Base-by-base conservation (phyloP, 768 basidiomycete genomes). In the Pulveroboletus sp. region DNA sequence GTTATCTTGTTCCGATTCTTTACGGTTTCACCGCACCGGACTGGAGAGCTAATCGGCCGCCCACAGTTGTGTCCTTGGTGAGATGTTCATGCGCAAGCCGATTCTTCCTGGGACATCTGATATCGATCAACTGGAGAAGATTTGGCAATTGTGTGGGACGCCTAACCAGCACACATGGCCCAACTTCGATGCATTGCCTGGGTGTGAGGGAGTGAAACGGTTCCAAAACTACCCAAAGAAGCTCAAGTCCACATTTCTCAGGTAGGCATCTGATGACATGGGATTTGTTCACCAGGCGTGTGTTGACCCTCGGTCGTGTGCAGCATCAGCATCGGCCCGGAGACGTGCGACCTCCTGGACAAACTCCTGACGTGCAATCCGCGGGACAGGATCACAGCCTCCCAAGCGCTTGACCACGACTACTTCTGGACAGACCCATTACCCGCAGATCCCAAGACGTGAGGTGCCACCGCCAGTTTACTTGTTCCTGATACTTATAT, bases 381-480 rank as follows among this genome's bases (percentile, higher is more conserved):
- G 3, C 75, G 76, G 52, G 80, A 87, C 49, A 79, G 95, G 17
- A 78, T 93, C 36, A 93, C 93, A 2, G 95, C 95, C 8, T 69
- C 79, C 2, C 78, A 91, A 50, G 94, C 94, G 0, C 76, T 97
- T 46, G 86, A 93, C 58, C 93, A 97, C 63, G 84, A 89, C 17
- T 98, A 93, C 73, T 96, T 98, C 68, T 96, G 91, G 90, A 85
- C 83, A 0, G 84, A 89, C 55, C 94, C 95, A 0, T 60, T 92
- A 33, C 89, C 93, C 32, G 88, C 88, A 18, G 87, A 90, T 70
- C 89, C 88, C 1, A 87, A 84, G 66, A 79, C 80, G 89, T 89
- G 60, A 50, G 81, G 71, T 8, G 21, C 43, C 11, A 18, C 38
- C 8, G 21, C n/a, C 15, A 30, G 40, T 21, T 18, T 7, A 2